phyloP scores from a whole-genome alignment of 495 filamentous ascomycete species.

The Penicillium psychrofluorescens region DNA sequence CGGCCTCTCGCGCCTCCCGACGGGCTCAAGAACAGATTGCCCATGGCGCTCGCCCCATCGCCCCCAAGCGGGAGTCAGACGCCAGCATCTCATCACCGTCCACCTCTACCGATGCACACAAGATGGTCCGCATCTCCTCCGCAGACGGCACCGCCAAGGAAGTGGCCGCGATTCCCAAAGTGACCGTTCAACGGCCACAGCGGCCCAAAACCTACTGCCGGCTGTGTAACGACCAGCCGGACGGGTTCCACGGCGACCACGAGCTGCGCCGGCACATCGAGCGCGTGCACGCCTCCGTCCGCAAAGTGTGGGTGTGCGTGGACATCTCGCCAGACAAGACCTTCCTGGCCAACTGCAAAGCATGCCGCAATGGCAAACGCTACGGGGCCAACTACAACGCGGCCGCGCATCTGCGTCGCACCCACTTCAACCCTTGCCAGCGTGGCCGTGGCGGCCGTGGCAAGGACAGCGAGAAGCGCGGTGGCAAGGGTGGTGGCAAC shows the following conservation, averaged over 20 bases:
- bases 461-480: constrained; percentile 58
- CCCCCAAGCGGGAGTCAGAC: constrained; percentile 32
- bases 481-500: constrained; percentile 78
- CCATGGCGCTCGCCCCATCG: constrained; percentile 36
- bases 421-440: constrained; percentile 71
- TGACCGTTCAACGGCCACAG: constrained; percentile 65
- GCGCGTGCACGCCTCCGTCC: constrained; percentile 63
- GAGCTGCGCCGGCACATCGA: constrained; percentile 84
- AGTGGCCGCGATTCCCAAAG: constrained; percentile 59
- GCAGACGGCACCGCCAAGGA: constrained; percentile 53
- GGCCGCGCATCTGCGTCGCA: constrained; percentile 81
- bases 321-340: constrained; percentile 52
- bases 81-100: constrained; percentile 12
- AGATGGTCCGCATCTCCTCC: constrained; percentile 50
- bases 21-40: constrained; percentile 38
- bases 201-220: constrained; percentile 71
- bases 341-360: constrained; percentile 80
- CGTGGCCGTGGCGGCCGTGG: constrained; percentile 46
- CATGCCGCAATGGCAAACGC: constrained; percentile 66
- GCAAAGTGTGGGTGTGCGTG: constrained; percentile 79
- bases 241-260: constrained; percentile 90
- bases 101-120: constrained; percentile 26
- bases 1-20: constrained; percentile 31
- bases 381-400: constrained; percentile 97
- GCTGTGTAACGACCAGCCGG: constrained; percentile 67